A percentile compares a stretch with the other conserved stretches of the same genome.
Conservation (phyloP, 345 rosid species). For the Erysimum cheiranthoides region DNA sequence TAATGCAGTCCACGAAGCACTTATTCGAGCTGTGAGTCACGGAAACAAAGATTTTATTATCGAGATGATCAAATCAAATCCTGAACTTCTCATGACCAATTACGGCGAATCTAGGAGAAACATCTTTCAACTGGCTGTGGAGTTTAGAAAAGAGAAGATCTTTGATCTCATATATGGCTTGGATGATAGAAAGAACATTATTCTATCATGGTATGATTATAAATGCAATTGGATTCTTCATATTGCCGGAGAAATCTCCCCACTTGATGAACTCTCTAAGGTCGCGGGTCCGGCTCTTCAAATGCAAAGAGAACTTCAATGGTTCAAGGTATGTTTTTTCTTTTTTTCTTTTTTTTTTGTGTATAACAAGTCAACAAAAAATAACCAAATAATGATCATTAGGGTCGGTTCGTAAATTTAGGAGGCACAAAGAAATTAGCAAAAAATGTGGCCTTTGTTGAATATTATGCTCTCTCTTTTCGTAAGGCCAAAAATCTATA, state of each 20-base stretch:
- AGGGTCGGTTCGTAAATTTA: too few species aligned
- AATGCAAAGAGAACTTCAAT: slow-evolving; percentile 40
- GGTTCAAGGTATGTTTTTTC: slow-evolving; percentile 25
- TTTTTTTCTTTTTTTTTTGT: too few species aligned
- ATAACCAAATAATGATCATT: too few species aligned
- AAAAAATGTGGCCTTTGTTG: too few species aligned
- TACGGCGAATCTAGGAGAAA: not conserved
- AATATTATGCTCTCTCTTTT: too few species aligned
- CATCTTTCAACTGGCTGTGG: slow-evolving; percentile 29
- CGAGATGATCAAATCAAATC: slow-evolving; percentile 5
- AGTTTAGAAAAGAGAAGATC: slow-evolving; percentile 18
- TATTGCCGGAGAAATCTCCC: slow-evolving; percentile 25
- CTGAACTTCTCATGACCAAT: not conserved
- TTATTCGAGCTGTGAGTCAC: not conserved
- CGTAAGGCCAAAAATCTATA: too few species aligned
- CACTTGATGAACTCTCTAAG: slow-evolving; percentile 1
- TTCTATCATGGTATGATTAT: not conserved
- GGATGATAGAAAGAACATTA: not conserved
- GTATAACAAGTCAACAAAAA: too few species aligned
- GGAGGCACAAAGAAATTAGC: too few species aligned
- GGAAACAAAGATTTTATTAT: not conserved
- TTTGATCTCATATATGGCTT: slow-evolving; percentile 27
- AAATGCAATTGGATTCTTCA: slow-evolving; percentile 18
- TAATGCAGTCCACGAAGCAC: not conserved
- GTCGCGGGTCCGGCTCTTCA: slow-evolving; percentile 41